phyloP scores from a whole-genome alignment of 805 yeast genomes.

The Barnettozyma botsteinii region DNA sequence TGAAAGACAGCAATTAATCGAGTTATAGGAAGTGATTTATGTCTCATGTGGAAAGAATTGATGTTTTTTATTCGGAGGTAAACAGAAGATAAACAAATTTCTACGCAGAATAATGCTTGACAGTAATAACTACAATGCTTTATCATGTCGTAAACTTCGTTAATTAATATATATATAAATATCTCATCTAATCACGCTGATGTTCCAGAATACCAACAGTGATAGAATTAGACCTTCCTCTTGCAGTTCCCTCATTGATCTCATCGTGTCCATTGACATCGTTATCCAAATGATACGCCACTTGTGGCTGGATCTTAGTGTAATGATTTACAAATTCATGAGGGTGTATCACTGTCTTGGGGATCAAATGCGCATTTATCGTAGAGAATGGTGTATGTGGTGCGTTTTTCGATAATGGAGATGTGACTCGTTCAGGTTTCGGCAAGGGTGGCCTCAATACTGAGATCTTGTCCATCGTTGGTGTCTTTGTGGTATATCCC shows the following conservation, averaged over 20 bases:
- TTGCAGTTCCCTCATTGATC: constrained; percentile 1
- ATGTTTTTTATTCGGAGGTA: no score
- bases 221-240: constrained; percentile 22
- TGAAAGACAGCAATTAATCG: no score
- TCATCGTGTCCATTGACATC: neutral
- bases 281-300: constrained; percentile 1
- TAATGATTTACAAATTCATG: constrained; percentile 36
- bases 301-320: constrained; percentile 31
- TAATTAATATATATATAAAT: no score
- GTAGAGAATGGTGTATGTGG: constrained; percentile 29
- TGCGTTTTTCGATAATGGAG: constrained; percentile 32
- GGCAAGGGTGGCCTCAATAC: neutral
- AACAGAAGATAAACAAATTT: no score
- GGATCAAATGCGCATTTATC: constrained; percentile 24
- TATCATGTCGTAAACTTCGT: neutral
- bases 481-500: neutral
- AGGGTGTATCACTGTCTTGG: constrained; percentile 1
- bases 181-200: no score
- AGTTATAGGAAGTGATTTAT: no score
- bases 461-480: neutral
- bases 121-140: no score
- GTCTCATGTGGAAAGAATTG: no score
- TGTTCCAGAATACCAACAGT: constrained; percentile 19
- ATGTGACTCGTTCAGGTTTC: constrained; percentile 23
- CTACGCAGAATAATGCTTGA: no score